These are phyloP conservation scores for Mycena kentingensis DNA, from an alignment of 768 basidiomycete genomes.

Conservation along the genomic window DNA sequence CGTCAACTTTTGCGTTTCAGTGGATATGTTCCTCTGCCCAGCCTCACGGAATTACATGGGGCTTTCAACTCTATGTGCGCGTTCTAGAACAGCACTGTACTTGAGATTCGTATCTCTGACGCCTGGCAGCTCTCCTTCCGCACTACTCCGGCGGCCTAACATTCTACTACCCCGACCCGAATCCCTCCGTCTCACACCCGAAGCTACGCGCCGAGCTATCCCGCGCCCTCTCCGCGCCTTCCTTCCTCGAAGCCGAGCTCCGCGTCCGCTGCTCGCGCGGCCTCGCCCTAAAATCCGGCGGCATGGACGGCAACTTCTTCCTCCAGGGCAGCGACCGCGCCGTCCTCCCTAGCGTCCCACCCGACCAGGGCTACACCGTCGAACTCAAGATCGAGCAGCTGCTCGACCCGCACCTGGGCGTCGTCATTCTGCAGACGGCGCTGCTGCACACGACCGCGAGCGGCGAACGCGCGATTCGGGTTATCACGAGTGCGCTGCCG, in stretches of 20 bases:
- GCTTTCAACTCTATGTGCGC: slow-evolving; percentile 57
- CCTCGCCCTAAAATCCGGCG: slow-evolving; percentile 42
- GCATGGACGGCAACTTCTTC: slow-evolving; percentile 64
- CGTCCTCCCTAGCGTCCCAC: slow-evolving; percentile 56
- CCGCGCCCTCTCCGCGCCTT: slow-evolving; percentile 58
- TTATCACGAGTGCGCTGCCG: slow-evolving; percentile 59
- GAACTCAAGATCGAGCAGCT: slow-evolving; percentile 58
- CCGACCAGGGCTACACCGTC: slow-evolving; percentile 58
- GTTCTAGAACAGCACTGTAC: background rate
- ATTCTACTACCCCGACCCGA: slow-evolving; percentile 72
- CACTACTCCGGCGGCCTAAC: slow-evolving; percentile 70
- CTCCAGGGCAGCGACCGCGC: slow-evolving; percentile 57
- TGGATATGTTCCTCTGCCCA: slow-evolving; percentile 72
- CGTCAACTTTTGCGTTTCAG: slow-evolving; percentile 62
- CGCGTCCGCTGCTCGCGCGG: slow-evolving; percentile 65
- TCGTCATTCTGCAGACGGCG: slow-evolving; percentile 41
- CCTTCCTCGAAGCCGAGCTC: slow-evolving; percentile 67
- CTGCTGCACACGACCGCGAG: slow-evolving; percentile 56
- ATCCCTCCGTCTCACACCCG: slow-evolving; percentile 61
- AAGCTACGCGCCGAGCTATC: slow-evolving; percentile 72
- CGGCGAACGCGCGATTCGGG: slow-evolving; percentile 61
- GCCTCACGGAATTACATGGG: slow-evolving; percentile 52
- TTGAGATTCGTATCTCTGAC: background rate
- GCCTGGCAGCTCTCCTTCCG: slow-evolving; percentile 54
- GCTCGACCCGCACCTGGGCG: slow-evolving; percentile 43